Percentiles rank a stretch among this genome's conserved stretches.
Evolutionary conservation across 2,329 filamentous ascomycete genomes (phyloP).

Genomic region (Pseudonectria buxi): DNA sequence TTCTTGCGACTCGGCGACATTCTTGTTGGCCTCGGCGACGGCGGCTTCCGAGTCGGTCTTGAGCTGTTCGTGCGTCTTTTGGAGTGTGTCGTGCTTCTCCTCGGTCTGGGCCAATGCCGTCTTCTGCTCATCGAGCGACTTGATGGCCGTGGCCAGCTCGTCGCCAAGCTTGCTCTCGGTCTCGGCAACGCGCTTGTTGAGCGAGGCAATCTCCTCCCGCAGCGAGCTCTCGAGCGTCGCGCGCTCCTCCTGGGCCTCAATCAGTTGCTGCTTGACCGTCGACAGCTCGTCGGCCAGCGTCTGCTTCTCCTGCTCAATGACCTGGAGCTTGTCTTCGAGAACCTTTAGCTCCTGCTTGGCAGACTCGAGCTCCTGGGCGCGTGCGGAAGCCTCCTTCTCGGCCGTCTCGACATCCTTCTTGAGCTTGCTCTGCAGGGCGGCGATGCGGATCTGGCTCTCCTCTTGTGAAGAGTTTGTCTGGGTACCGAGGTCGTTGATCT

Average conservation of each 20-base stretch:
- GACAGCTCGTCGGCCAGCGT: constrained; percentile 27
- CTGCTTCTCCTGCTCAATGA: constrained; percentile 23
- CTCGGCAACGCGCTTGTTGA: constrained; percentile 29
- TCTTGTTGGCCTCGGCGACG: constrained; percentile 24
- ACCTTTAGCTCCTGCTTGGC: constrained; percentile 16
- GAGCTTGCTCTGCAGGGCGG: constrained; percentile 30
- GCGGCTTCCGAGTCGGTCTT: constrained; percentile 20
- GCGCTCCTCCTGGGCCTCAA: constrained; percentile 28
- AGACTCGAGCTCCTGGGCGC: constrained; percentile 16
- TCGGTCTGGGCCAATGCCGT: constrained; percentile 21
- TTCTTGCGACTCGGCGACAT: constrained; percentile 21
- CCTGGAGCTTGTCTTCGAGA: constrained; percentile 20
- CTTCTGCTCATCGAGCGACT: constrained; percentile 21
- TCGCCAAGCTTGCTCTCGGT: constrained; percentile 24
- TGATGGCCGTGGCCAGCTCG: constrained; percentile 24
- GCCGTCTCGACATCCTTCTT: constrained; percentile 20
- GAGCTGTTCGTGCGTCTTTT: constrained; percentile 22
- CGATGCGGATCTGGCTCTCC: constrained; percentile 26
- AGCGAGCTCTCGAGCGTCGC: constrained; percentile 26
- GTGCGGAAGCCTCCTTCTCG: constrained; percentile 17
- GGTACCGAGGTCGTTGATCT: constrained; percentile 30
- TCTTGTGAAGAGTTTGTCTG: constrained; percentile 24
- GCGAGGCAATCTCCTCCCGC: constrained; percentile 24
- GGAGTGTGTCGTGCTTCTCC: constrained; percentile 19
- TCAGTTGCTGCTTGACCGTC: constrained; percentile 26